phyloP scores from a whole-genome alignment of 345 rosid species.

The Raphanus raphanistrum region DNA sequence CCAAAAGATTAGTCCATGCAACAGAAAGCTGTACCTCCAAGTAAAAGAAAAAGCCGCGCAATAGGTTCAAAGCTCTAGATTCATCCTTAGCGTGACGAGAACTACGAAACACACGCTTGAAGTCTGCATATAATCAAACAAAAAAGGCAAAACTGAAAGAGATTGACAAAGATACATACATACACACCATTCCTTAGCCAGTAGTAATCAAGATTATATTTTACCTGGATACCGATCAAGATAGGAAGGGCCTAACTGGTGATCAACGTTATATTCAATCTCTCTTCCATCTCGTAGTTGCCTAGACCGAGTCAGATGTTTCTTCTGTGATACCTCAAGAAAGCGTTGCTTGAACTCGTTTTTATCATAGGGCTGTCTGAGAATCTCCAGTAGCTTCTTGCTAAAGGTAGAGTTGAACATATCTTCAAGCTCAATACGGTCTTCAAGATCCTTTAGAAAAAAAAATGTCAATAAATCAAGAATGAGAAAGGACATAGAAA shows the following conservation, averaged over 20 bases:
- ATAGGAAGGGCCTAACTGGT: slow-evolving; percentile 45
- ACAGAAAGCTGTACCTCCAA: slow-evolving; percentile 49
- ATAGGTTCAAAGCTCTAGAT: slow-evolving; percentile 47
- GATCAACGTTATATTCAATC: slow-evolving; percentile 5
- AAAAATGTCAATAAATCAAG: neutral
- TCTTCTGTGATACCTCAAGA: slow-evolving; percentile 26
- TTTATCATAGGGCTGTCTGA: slow-evolving; percentile 51
- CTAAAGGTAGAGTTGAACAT: slow-evolving; percentile 44
- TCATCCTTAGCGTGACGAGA: slow-evolving; percentile 20
- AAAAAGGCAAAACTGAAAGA: neutral
- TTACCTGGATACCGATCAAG: slow-evolving; percentile 49
- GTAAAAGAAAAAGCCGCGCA: slow-evolving; percentile 83
- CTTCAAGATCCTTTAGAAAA: slow-evolving; percentile 36
- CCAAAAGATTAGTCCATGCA: neutral
- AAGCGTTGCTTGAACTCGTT: slow-evolving; percentile 42
- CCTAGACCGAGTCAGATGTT: slow-evolving; percentile 22
- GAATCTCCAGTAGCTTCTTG: slow-evolving; percentile 46
- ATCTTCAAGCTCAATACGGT: slow-evolving; percentile 23
- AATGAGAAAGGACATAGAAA: neutral
- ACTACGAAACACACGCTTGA: slow-evolving; percentile 31
- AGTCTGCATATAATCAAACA: slow-evolving; percentile 50
- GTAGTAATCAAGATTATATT: no score
- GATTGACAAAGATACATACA: neutral
- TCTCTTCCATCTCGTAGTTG: slow-evolving; percentile 45
- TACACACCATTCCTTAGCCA: no score